Evolutionary conservation across 768 basidiomycete genomes (phyloP).

Genomic region (Gloeophyllum trabeum): DNA sequence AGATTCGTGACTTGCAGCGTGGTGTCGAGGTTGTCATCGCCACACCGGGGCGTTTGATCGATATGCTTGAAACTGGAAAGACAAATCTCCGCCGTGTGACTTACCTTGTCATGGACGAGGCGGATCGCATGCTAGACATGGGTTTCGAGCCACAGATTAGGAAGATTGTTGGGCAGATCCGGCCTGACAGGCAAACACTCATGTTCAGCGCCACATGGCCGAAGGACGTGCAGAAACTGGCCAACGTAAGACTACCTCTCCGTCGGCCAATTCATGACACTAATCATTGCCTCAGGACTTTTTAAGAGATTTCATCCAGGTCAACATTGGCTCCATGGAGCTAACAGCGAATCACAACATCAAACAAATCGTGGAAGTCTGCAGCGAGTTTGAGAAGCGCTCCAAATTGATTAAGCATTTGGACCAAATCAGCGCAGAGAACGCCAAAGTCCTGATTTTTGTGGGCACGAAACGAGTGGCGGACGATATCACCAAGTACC

Average conservation of each 20-base stretch:
- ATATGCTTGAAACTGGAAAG: slow-evolving; percentile 96
- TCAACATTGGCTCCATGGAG: slow-evolving; percentile 98
- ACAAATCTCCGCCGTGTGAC: slow-evolving; percentile 95
- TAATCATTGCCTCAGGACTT: slow-evolving; percentile 57
- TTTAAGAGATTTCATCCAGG: slow-evolving; percentile 92
- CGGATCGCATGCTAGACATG: slow-evolving; percentile 99
- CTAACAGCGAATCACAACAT: slow-evolving; percentile 98
- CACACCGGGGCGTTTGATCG: slow-evolving; percentile 99
- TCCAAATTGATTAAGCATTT: slow-evolving; percentile 93
- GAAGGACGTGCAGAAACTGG: slow-evolving; percentile 97
- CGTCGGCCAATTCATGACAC: not conserved
- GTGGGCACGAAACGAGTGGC: slow-evolving; percentile 96
- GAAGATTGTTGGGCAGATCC: slow-evolving; percentile 95
- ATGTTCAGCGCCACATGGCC: slow-evolving; percentile 99
- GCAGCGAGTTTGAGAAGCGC: slow-evolving; percentile 96
- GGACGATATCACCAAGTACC: slow-evolving; percentile 96
- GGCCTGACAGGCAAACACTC: slow-evolving; percentile 95
- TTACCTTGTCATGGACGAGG: slow-evolving; percentile 98
- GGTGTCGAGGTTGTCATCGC: slow-evolving; percentile 98
- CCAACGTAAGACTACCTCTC: slow-evolving; percentile 43
- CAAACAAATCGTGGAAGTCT: slow-evolving; percentile 89
- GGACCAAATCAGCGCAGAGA: slow-evolving; percentile 91
- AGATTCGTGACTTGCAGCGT: slow-evolving; percentile 94
- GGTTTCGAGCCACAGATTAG: slow-evolving; percentile 99
- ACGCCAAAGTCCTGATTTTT: slow-evolving; percentile 98